Evolutionary conservation across 2,329 filamentous ascomycete genomes (phyloP).

Genomic region (Epichloe festucae): DNA sequence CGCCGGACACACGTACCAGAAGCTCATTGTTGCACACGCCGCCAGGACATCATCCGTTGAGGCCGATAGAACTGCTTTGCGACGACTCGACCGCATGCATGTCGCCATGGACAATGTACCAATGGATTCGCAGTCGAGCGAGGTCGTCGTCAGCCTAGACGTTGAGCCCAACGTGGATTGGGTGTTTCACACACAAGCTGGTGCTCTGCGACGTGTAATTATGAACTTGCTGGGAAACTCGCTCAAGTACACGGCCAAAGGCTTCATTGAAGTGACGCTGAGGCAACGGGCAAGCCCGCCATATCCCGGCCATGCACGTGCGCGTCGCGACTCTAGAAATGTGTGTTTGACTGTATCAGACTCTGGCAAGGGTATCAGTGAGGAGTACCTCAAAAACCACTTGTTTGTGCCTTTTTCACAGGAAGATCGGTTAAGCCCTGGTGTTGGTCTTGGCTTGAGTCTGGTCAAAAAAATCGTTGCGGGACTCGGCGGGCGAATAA

Average conservation of each 20-base stretch:
- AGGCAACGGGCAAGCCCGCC: constrained; percentile 11
- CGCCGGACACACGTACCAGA: constrained; percentile 29
- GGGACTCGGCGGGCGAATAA: constrained; percentile 44
- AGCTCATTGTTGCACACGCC: constrained; percentile 10
- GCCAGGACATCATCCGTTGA: not conserved
- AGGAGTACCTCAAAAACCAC: constrained; percentile 45
- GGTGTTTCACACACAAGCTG: constrained; percentile 42
- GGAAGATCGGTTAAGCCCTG: constrained; percentile 45
- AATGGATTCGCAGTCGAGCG: constrained; percentile 8
- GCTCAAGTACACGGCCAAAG: constrained; percentile 42
- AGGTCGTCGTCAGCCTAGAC: constrained; percentile 16
- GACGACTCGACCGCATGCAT: constrained; percentile 26
- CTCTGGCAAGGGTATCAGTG: constrained; percentile 52
- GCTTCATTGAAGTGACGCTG: constrained; percentile 16
- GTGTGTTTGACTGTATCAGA: constrained; percentile 40
- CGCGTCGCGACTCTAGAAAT: constrained; percentile 3
- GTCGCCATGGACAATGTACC: constrained; percentile 16
- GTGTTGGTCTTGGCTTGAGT: constrained; percentile 51
- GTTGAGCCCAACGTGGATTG: constrained; percentile 41
- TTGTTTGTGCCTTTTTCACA: constrained; percentile 53
- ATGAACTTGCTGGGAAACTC: constrained; percentile 53
- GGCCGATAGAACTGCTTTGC: constrained; percentile 4
- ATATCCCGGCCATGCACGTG: not conserved
- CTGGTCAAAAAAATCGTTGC: constrained; percentile 49
- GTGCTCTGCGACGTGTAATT: constrained; percentile 37